phyloP scores from a whole-genome alignment of 2,329 filamentous ascomycete genomes.

The Venturia asperata region DNA sequence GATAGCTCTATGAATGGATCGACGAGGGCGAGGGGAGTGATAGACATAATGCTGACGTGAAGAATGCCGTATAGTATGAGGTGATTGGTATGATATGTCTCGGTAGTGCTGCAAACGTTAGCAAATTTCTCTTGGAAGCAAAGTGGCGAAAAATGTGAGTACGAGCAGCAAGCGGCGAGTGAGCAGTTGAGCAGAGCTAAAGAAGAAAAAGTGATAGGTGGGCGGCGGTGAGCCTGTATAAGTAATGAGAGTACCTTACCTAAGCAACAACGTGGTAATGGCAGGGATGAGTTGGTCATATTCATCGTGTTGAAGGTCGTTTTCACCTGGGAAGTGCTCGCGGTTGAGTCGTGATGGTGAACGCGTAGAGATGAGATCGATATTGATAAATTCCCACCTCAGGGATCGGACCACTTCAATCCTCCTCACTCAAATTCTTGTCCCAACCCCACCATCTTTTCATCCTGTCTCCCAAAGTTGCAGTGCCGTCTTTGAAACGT shows the following conservation, averaged over 20 bases:
- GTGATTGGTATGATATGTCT: background rate
- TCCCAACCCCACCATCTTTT: conserved; percentile 18
- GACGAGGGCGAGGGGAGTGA: background rate
- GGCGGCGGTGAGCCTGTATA: background rate
- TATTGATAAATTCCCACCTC: conserved; percentile 6
- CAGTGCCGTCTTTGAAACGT: conserved; percentile 8
- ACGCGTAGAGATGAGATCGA: conserved; percentile 13
- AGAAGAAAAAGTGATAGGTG: conserved; percentile 8
- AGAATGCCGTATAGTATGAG: background rate
- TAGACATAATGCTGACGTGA: background rate
- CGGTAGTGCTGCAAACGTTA: background rate
- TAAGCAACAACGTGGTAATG: background rate
- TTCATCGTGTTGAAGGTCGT: background rate
- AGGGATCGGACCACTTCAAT: background rate
- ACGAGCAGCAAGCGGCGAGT: background rate
- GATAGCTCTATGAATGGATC: background rate
- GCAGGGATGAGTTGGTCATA: background rate
- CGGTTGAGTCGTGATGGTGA: background rate
- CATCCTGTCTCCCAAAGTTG: conserved; percentile 19
- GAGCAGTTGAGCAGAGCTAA: conserved; percentile 1
- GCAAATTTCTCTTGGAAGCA: background rate
- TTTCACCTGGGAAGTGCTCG: conserved; percentile 6
- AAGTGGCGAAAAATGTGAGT: background rate
- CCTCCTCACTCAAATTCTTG: conserved; percentile 12
- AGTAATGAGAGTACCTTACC: background rate